Conservation (phyloP, 1,139 yeast species). For the Wickerhamiella pararugosa region DNA sequence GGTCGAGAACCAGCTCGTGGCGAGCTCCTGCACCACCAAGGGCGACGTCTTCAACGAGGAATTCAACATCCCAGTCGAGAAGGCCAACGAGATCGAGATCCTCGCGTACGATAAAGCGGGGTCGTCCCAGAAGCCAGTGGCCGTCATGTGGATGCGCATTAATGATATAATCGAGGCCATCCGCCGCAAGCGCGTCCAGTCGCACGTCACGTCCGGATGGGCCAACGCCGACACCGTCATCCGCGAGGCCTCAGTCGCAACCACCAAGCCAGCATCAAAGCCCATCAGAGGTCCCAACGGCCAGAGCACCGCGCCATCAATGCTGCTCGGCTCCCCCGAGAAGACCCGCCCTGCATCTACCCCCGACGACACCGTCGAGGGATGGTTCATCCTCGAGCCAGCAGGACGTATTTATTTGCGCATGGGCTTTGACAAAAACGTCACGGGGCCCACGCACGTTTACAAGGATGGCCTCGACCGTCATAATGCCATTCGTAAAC, state of each 20-base stretch:
- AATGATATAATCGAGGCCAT: conserved; percentile 89
- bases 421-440: conserved; percentile 63
- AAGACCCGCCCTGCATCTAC: not conserved
- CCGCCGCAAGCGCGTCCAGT: conserved; percentile 75
- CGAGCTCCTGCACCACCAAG: conserved; percentile 58
- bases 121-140: conserved; percentile 72
- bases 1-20: conserved; percentile 75
- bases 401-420: conserved; percentile 75
- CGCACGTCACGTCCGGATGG: conserved; percentile 74
- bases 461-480: conserved; percentile 47
- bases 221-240: conserved; percentile 43
- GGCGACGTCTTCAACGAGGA: conserved; percentile 77
- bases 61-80: conserved; percentile 65
- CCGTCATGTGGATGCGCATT: conserved; percentile 76
- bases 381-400: conserved; percentile 93
- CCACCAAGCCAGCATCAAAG: too few relatives aligned
- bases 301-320: conserved; percentile 1
- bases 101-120: conserved; percentile 67
- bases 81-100: conserved; percentile 81
- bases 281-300: not conserved
- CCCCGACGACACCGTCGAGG: conserved; percentile 29
- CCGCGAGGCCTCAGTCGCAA: conserved; percentile 3
- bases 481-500: conserved; percentile 91
- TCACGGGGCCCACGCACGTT: conserved; percentile 28
- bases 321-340: not conserved